These are phyloP conservation scores for Acacia melanoxylon DNA, from an alignment of 306 rosid genomes.

Conservation along the genomic window DNA sequence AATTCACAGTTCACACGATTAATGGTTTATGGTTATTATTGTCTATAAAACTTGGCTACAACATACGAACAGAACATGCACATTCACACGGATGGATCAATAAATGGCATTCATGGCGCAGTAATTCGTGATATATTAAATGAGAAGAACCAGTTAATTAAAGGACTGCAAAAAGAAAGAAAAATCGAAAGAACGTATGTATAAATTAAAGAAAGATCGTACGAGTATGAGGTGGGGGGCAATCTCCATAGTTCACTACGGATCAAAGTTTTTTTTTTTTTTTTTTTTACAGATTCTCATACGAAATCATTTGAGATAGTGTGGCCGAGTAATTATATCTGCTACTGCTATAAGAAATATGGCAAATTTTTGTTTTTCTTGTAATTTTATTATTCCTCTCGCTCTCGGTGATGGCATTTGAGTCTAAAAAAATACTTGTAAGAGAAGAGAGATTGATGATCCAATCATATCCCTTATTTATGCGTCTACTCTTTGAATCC, in stretches of 20 bases:
- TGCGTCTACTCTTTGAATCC: not conserved
- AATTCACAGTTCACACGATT: not conserved
- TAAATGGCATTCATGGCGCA: not conserved
- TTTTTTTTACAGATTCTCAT: not conserved
- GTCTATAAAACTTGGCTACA: constrained; percentile 13
- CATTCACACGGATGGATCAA: constrained; percentile 23
- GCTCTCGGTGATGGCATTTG: not conserved
- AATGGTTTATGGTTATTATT: constrained; percentile 8
- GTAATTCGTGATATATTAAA: not conserved
- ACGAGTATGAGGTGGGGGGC: not conserved
- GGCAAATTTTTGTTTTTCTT: not conserved
- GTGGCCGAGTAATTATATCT: not conserved
- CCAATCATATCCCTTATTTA: not conserved
- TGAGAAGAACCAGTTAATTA: not conserved
- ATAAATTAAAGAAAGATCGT: not conserved
- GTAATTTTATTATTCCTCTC: not conserved
- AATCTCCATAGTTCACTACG: not conserved
- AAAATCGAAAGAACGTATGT: not conserved
- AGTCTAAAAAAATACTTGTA: not conserved
- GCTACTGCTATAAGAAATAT: not conserved
- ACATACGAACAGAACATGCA: constrained; percentile 5
- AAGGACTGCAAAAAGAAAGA: not conserved
- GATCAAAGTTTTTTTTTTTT: not conserved
- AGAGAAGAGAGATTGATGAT: not conserved
- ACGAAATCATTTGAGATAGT: not conserved